Conservation (phyloP, 768 basidiomycete species). For the Kwoniella sp. region DNA sequence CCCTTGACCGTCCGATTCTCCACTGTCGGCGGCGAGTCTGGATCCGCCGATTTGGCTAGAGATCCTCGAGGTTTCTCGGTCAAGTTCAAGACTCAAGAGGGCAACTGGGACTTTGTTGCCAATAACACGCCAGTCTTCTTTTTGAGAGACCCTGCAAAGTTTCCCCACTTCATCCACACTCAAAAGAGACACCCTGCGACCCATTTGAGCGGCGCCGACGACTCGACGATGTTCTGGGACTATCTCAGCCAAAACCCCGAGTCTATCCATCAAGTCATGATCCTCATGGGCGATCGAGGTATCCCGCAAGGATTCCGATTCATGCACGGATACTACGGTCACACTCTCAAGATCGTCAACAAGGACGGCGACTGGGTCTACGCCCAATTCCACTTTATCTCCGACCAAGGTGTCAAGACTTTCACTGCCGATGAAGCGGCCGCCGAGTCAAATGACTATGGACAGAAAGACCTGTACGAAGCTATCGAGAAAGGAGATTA, state of each 20-base stretch:
- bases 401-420: conserved; percentile 61
- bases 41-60: conserved; percentile 57
- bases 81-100: conserved; percentile 59
- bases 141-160: conserved; percentile 56
- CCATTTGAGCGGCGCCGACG: conserved; percentile 79
- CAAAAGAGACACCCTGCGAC: conserved; percentile 73
- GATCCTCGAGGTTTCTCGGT: conserved; percentile 59
- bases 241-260: conserved; percentile 60
- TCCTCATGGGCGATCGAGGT: conserved; percentile 59
- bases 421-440: conserved; percentile 69
- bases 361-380: conserved; percentile 52
- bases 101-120: conserved; percentile 58
- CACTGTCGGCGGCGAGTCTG: conserved; percentile 60
- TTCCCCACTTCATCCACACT: conserved; percentile 58
- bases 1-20: conserved; percentile 55
- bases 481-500: conserved; percentile 57
- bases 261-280: conserved; percentile 59
- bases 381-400: conserved; percentile 56
- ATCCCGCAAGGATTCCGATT: conserved; percentile 65
- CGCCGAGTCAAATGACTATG: conserved; percentile 53
- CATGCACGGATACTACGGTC: conserved; percentile 82
- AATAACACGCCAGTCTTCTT: conserved; percentile 49
- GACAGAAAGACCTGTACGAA: conserved; percentile 57
- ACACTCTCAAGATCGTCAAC: conserved; percentile 58
- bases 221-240: conserved; percentile 64